Base-by-base conservation (phyloP, 805 yeast genomes). In the Blastobotrys attinorum region DNA sequence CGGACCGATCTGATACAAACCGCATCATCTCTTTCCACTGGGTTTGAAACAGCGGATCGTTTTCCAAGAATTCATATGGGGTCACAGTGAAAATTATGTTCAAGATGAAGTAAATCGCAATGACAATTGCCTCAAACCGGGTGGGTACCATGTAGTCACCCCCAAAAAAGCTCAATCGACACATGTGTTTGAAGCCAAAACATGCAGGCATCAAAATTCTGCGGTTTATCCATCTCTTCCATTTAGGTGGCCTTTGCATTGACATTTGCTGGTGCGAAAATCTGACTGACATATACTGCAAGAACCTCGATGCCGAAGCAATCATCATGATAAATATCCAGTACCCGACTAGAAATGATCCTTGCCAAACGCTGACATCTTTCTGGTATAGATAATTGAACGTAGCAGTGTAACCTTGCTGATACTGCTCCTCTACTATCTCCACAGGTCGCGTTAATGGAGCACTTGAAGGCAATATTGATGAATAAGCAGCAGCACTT, bases 1-100 rank as follows among this genome's bases (percentile, higher is more conserved):
- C 83, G 1, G 78, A 53, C 53, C 85, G 65, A 51, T 76, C 92
- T 3, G 74, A 72, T 39, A 62, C 51, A 48, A 60, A 69, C 22
- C 75, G 59, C 51, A 66, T 52, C 50, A 68, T 55, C 10, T 73
- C 72, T 27, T 52, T 49, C 41, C 54, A 42, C 31, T 61, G 64
- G 0, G 62, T 43, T 0, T 49, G 49, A 45, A 62, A 73, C n/a
- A 60, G 50, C 1, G 72, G 55, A 4, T 73, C 67, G 46, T 69
- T 65, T 3, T 54, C 54, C 49, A 61, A 50, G 31, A 56, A 54
- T 5, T 53, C 48, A 50, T 64, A 62, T 1, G 61, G 64, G 5
- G 56, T 37, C 39, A 50, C 25, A 58, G 52, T 51, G 46, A 63
- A 61, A 2, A 64, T 47, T n/a, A 58, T 22, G 45, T 56, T 55